These are phyloP conservation scores for Dactylella cylindrospora DNA, from an alignment of 2,329 filamentous ascomycete species.

Conservation along the genomic window DNA sequence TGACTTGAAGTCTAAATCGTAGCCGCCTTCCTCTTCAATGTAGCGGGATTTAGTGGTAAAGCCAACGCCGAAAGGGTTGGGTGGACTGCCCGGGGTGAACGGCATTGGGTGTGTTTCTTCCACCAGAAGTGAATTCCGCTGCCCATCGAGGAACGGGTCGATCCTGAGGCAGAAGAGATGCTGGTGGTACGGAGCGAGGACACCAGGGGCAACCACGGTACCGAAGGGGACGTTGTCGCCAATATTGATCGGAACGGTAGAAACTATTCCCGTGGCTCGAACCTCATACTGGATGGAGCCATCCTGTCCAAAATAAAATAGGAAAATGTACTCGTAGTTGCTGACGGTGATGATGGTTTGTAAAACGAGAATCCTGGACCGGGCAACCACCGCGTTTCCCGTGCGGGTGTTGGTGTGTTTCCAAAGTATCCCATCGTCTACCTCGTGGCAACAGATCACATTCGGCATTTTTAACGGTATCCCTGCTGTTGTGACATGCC, in stretches of 20 bases:
- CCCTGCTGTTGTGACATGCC: too few species aligned
- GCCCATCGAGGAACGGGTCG: slow-evolving; percentile 64
- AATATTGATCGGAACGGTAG: slow-evolving; percentile 62
- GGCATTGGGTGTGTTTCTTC: slow-evolving; percentile 60
- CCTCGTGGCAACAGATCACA: too few species aligned
- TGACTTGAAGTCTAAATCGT: slow-evolving; percentile 59
- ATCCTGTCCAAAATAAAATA: slow-evolving; percentile 63
- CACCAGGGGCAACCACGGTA: slow-evolving; percentile 65
- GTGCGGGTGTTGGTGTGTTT: too few species aligned
- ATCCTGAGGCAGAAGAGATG: slow-evolving; percentile 68
- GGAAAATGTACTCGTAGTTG: slow-evolving; percentile 67
- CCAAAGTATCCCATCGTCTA: too few species aligned
- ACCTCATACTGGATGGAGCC: slow-evolving; percentile 65
- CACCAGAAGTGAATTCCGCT: slow-evolving; percentile 59
- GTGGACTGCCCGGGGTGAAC: slow-evolving; percentile 57
- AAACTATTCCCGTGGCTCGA: slow-evolving; percentile 68
- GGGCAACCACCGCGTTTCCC: too few species aligned
- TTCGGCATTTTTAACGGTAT: too few species aligned
- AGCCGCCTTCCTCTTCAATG: slow-evolving; percentile 56
- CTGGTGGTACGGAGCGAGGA: slow-evolving; percentile 69
- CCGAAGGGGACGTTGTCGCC: slow-evolving; percentile 61
- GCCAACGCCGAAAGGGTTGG: slow-evolving; percentile 64
- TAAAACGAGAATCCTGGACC: too few species aligned
- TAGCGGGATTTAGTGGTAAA: slow-evolving; percentile 60
- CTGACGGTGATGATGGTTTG: slow-evolving; percentile 69